Evolutionary conservation across 2,329 filamentous ascomycete species (phyloP).

Genomic region (Chaetothyriales sp.): DNA sequence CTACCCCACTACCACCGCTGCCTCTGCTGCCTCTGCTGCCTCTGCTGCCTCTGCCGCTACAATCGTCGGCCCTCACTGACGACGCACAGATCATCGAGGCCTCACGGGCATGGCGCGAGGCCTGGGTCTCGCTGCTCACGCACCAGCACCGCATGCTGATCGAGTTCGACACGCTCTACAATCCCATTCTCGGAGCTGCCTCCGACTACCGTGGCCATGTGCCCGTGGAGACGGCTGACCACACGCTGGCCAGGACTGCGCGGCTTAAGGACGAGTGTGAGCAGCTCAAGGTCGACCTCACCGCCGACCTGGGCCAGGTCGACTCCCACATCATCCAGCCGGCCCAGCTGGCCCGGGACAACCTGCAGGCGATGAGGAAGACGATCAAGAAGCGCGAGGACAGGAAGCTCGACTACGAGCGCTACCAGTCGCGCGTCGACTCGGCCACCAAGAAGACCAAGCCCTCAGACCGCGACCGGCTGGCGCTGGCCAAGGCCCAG

Average conservation of each 20-base stretch:
- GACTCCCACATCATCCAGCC: conserved; percentile 57
- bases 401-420: conserved; percentile 70
- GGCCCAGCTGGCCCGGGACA: conserved; percentile 54
- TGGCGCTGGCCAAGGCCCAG: conserved; percentile 56
- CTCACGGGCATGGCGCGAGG: conserved; percentile 61
- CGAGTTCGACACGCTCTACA: conserved; percentile 60
- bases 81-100: conserved; percentile 55
- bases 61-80: not conserved
- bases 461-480: conserved; percentile 60
- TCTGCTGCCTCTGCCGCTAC: conserved; percentile 1
- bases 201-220: conserved; percentile 43
- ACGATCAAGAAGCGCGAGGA: conserved; percentile 76
- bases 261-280: conserved; percentile 54
- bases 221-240: conserved; percentile 47
- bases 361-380: conserved; percentile 60
- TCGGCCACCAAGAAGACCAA: conserved; percentile 56
- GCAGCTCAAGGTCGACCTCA: conserved; percentile 57
- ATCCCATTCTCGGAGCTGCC: conserved; percentile 56
- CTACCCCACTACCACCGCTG: conserved; percentile 4
- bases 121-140: conserved; percentile 59
- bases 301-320: conserved; percentile 57
- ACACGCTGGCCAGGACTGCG: conserved; percentile 50
- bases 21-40: not conserved
- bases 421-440: conserved; percentile 57
- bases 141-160: conserved; percentile 54